These are phyloP conservation scores for Plectosphaerella plurivora DNA, from an alignment of 2,329 filamentous ascomycete species.

Conservation along the genomic window DNA sequence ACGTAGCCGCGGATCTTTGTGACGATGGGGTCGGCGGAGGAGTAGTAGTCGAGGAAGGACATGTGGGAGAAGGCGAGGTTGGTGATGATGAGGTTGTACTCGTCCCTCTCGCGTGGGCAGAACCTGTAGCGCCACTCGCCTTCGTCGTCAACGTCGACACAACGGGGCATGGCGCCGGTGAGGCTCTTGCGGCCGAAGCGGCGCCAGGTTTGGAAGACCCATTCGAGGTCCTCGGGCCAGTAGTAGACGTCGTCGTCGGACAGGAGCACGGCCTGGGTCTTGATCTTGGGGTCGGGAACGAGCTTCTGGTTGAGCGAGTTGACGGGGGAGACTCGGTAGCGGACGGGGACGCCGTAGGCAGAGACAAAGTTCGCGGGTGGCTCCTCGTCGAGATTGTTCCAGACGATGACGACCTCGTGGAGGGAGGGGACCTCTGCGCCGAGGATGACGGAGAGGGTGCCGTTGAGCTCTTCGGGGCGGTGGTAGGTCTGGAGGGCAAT, in stretches of 20 bases:
- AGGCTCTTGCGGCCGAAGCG: constrained; percentile 28
- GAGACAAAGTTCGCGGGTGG: constrained; percentile 23
- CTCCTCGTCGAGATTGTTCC: constrained; percentile 27
- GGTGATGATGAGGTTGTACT: constrained; percentile 31
- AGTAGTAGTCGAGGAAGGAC: constrained; percentile 32
- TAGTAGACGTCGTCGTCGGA: constrained; percentile 35
- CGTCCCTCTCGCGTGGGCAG: constrained; percentile 20
- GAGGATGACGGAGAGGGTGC: constrained; percentile 22
- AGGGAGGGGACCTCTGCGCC: constrained; percentile 27
- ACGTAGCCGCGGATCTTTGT: constrained; percentile 28
- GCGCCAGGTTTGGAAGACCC: constrained; percentile 35
- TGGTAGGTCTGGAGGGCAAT: constrained; percentile 31
- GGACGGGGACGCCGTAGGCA: constrained; percentile 23
- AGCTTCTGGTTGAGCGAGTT: constrained; percentile 34
- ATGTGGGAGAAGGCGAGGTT: constrained; percentile 32
- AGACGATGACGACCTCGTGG: constrained; percentile 30
- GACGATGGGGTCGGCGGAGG: constrained; percentile 24
- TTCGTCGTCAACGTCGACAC: constrained; percentile 17
- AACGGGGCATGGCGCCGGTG: constrained; percentile 30
- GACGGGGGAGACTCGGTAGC: constrained; percentile 24
- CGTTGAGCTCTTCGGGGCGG: constrained; percentile 27
- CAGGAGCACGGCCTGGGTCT: constrained; percentile 32
- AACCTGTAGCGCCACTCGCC: constrained; percentile 25
- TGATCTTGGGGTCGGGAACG: constrained; percentile 27
- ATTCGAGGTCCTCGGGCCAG: constrained; percentile 30